Conservation (phyloP, 2,329 filamentous ascomycete genomes). For the Chalaropsis thielavioides region DNA sequence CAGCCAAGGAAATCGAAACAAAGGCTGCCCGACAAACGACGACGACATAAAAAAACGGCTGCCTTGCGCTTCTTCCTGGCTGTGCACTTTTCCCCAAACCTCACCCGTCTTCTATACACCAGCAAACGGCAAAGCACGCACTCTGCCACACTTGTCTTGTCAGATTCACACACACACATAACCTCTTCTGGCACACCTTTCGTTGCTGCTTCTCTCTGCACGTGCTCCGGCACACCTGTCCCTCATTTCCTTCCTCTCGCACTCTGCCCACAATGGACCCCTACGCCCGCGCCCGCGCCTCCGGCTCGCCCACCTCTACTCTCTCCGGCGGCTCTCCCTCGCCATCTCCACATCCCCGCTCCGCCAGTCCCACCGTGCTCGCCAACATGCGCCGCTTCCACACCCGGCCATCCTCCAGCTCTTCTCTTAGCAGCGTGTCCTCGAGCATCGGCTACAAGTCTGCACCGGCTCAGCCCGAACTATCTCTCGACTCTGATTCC, state of each 20-base stretch:
- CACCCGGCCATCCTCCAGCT: conserved; percentile 7
- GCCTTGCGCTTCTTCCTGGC: background rate
- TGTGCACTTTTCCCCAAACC: background rate
- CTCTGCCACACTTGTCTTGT: background rate
- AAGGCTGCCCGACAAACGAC: background rate
- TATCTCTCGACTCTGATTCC: conserved; percentile 3
- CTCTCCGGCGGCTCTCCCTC: background rate
- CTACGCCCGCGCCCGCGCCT: conserved; percentile 5
- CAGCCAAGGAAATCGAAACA: background rate
- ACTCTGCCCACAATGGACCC: conserved; percentile 1
- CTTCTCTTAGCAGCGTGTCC: conserved; percentile 2
- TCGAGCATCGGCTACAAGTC: conserved; percentile 14
- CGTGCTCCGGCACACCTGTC: background rate
- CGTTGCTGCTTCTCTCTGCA: background rate
- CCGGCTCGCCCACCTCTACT: conserved; percentile 4
- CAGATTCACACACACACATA: too few species aligned
- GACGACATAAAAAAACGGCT: background rate
- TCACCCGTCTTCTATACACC: background rate
- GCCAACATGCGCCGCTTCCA: conserved; percentile 10
- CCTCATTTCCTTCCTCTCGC: background rate
- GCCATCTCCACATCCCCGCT: conserved; percentile 8
- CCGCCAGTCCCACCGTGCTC: conserved; percentile 12
- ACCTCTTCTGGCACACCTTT: too few species aligned
- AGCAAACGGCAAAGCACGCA: background rate
- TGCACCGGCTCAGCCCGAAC: conserved; percentile 6